Evolutionary conservation across 805 yeast genomes (phyloP), one percentile per base, ranked within the genome.

Genomic region (Metschnikowia arizonensis): DNA sequence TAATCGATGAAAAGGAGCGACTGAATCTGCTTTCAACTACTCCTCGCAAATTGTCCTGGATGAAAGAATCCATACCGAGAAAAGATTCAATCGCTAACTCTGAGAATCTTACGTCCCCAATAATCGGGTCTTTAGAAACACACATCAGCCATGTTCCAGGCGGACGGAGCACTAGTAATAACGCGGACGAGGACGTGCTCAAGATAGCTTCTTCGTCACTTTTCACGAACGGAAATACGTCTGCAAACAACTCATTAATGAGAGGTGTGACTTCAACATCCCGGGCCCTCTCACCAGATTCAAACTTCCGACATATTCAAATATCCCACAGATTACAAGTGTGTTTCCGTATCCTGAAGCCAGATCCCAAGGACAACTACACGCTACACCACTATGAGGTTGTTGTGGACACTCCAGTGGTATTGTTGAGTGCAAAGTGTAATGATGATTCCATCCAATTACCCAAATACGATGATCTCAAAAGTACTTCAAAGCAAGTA

Each of bases 361-460:
- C 80, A 1, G 85, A 82, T 47, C 73, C 77, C 0, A 59, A 63
- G 38, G 73, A 55, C 43, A 58, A 65, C 45, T 58, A 40, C 46
- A 77, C 76, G 50, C 63, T 79, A 66, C 88, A 83, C 55, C 90
- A 85, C 60, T 85, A 82, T 56, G 95, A 85, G 54, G 90, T 85
- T 17, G 78, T 85, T 35, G 84, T 85, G 32, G 93, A 85, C 58
- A 84, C 91, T 0, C 93, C 93, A 0, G 70, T 85, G 30, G 72
- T 76, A 28, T 58, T 72, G 47, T 57, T 72, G 40, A 69, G 74
- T 50, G 58, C 75, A 0, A 67, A 66, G 47, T 71, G 76, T 52
- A 63, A 61, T 49, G 74, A 68, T 6, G 69, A 54, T 4, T 65
- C 74, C 1, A 57, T 63, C 6, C 75, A 70, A 48, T 59, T 72